These are phyloP conservation scores for Hypoxylon perforatum DNA, from an alignment of 495 filamentous ascomycete genomes.

Conservation along the genomic window DNA sequence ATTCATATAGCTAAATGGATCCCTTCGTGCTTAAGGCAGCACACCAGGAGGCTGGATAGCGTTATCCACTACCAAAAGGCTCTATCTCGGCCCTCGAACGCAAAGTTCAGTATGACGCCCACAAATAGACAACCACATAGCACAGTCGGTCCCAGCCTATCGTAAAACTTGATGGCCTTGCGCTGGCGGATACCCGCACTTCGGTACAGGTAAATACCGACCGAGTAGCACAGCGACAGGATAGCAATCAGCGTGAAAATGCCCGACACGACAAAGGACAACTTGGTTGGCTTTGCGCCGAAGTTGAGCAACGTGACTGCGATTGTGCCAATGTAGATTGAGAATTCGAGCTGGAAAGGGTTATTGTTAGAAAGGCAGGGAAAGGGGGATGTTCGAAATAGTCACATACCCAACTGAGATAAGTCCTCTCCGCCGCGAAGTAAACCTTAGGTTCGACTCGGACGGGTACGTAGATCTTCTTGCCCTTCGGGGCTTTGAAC, in stretches of 20 bases:
- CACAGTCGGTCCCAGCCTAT: slow-evolving; percentile 84
- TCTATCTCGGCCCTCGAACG: slow-evolving; percentile 61
- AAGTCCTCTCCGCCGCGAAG: slow-evolving; percentile 95
- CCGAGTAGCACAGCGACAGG: slow-evolving; percentile 77
- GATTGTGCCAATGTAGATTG: slow-evolving; percentile 91
- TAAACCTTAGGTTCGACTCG: slow-evolving; percentile 98
- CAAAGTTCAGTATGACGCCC: slow-evolving; percentile 83
- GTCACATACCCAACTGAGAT: slow-evolving; percentile 83
- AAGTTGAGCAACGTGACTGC: slow-evolving; percentile 95
- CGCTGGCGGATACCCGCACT: slow-evolving; percentile 84
- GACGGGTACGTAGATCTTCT: slow-evolving; percentile 92
- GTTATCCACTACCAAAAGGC: slow-evolving; percentile 47
- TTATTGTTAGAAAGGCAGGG: slow-evolving; percentile 33
- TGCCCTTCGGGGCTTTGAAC: slow-evolving; percentile 90
- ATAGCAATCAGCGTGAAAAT: slow-evolving; percentile 85
- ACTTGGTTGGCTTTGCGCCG: slow-evolving; percentile 54
- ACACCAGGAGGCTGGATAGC: no score
- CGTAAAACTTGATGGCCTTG: slow-evolving; percentile 87
- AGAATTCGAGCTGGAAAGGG: slow-evolving; percentile 80
- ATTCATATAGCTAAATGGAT: no score
- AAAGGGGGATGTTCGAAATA: slow-evolving; percentile 8
- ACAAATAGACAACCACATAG: slow-evolving; percentile 78
- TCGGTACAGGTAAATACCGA: slow-evolving; percentile 87
- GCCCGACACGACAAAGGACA: slow-evolving; percentile 74
- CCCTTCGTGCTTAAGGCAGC: no score